Evolutionary conservation across 257 asterid species (phyloP), one percentile per base, ranked within the genome.

Genomic region (Scutellaria baicalensis): DNA sequence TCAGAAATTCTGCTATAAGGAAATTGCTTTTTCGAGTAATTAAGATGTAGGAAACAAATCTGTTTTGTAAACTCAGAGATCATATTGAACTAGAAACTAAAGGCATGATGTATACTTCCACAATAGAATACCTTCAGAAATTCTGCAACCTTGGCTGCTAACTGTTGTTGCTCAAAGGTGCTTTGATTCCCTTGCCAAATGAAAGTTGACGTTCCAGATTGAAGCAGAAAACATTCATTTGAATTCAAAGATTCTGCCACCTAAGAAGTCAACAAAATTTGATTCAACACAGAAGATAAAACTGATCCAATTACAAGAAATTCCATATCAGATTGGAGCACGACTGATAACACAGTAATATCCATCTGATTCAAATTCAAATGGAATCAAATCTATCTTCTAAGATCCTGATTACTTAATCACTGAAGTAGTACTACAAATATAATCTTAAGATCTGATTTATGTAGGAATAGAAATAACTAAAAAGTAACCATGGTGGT

Each of bases 141-240:
- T 65, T 93, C 99, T 2, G 97, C 97, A 80, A 93, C 84, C 74
- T 87, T 89, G 75, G 92, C 83, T 9, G 87, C 95, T 77, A 91
- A 80, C 73, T 91, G 96, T 72, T 93, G 99, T 88, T 93, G 99
- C 79, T 93, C 99, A 10, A 77, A 79, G 58, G 93, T 74, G 77
- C 97, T 84, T 69, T 91, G 91, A 84, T 73, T 86, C 40, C 99
- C 99, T 38, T 86, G 89, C 99, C 99, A 93, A 70, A 82, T 83
- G 86, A 91, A 91, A 65, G 81, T 54, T 39, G 97, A 77, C 36
- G 96, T 78, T 70, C 96, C 96, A 65, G 97, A 81, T 89, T 93
- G 99, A 59, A 91, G 91, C 77, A 93, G 87, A 83, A 89, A 91
- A 78, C 97, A 91, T 64, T 87, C 95, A 44, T 84, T 69, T 21